Conservation (phyloP, 306 rosid species). For the Quercus variabilis region DNA sequence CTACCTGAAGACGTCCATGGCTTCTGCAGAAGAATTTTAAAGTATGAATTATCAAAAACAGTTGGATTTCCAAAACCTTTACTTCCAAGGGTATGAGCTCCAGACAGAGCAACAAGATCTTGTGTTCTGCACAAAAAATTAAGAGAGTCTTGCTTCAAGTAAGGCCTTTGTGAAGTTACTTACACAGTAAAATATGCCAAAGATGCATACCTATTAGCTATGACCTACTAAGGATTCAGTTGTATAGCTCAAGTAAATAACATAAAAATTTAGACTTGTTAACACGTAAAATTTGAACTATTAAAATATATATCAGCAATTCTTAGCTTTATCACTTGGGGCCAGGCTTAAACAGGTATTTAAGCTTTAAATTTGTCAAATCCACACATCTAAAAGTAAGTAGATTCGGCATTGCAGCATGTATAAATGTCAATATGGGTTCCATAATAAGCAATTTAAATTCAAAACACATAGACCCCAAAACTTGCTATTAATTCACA, state of each 20-base stretch:
- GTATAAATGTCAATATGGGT: too few species aligned
- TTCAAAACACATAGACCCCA: too few species aligned
- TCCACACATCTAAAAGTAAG: not conserved
- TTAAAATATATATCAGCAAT: too few species aligned
- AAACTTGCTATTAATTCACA: too few species aligned
- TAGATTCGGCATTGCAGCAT: too few species aligned
- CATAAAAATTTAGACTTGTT: too few species aligned
- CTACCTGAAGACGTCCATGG: conserved; percentile 73
- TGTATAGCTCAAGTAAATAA: too few species aligned
- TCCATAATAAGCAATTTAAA: too few species aligned
- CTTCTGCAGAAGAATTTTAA: conserved; percentile 78
- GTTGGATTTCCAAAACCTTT: conserved; percentile 88
- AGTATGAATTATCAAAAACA: conserved; percentile 85
- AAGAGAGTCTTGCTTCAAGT: not conserved
- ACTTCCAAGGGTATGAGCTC: conserved; percentile 92
- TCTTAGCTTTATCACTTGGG: too few species aligned
- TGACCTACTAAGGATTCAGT: not conserved
- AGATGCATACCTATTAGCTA: not conserved
- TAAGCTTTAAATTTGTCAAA: not conserved
- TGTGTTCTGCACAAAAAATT: conserved; percentile 58
- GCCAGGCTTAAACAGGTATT: not conserved
- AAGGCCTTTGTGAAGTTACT: conserved; percentile 5
- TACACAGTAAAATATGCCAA: not conserved
- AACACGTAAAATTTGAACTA: too few species aligned
- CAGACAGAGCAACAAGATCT: conserved; percentile 90